Evolutionary conservation across 495 filamentous ascomycete species (phyloP), one percentile per base, ranked within the genome.

Genomic region (Cairneyella variabilis): DNA sequence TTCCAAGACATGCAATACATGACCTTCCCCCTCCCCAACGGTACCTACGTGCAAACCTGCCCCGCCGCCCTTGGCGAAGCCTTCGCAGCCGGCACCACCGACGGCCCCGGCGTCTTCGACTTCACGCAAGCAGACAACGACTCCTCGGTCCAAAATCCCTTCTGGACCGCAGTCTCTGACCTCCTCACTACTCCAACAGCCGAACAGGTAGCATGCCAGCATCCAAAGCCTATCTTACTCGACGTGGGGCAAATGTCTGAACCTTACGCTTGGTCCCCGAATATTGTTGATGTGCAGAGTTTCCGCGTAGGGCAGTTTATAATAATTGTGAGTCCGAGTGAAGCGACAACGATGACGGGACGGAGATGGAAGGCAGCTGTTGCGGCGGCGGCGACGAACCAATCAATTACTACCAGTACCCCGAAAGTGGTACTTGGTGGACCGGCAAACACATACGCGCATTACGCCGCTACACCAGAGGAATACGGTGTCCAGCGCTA

Each of bases 281-380:
- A 96, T 60, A 93, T 98, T 54, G 82, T 96, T 41, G 91, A 98
- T 63, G 77, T 97, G 27, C 93, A 98, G 67, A 66, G 89, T 46
- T 69, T 96, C n/a, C 88, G 93, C 40, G 87, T 95, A 3, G 93
- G 93, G 16, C 90, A 95, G 62, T 74, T 98, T 45, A 75, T 95
- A 59, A 86, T 97, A 57, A 83, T 97, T 56, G 75, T 96, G 30
- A 86, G 83, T 10, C 87, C 91, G 2, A 88, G 89, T 42, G 92
- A 97, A 71, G 90, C 88, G 0, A 91, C 89, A 0, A 97, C 93
- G 18, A 98, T 98, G 93, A 80, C 90, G 9, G 93, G 93, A 0
- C 83, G 93, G 11, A 80, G 93, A 20, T 98, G 93, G 93, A 84
- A 83, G 63, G 77, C 80, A 46, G 86, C 90, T 14, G 77, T 97